Evolutionary conservation across 2,329 filamentous ascomycete species (phyloP), one percentile per base, ranked within the genome.

Genomic region (Sporothrix luriei): DNA sequence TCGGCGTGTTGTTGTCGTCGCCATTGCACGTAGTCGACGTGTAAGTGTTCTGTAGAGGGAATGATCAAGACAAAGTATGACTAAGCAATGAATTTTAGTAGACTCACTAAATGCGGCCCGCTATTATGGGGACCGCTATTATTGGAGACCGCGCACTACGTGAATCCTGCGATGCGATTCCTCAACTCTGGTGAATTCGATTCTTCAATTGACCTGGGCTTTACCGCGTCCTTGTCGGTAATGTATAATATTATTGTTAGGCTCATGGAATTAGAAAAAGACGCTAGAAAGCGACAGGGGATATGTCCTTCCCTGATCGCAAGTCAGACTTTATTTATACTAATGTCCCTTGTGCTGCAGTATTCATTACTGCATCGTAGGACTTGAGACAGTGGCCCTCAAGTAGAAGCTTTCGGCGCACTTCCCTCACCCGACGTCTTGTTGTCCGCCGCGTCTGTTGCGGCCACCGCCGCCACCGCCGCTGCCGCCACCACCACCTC

Each of bases 361-460:
- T 11, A 43, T 43, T 2, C 4, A 14, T 3, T 16, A 43, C 14
- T 33, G 7, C 7, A 43, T 49, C 1, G 19, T 43, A 13, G 26
- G 7, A 6, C 16, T 40, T 26, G 5, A 26, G 55, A 10, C 24
- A 13, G 40, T 14, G 2, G 14, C 7, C 19, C 29, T 65, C 16
- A 65, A n/a, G 16, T 10, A 24, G 64, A 43, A 14, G 49, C 64
- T 51, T 66, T 66, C n/a, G 49, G 4, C 2, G 40, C 64, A n/a
- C 49, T 24, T 19, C 33, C 49, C 13, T 66, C 49, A 54, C 33
- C 48, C n/a, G 64, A 54, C 6, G n/a, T 13, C 21, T 49, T 49
- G 10, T 26, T 49, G n/a, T 21, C 43, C 62, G 29, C 43, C 62
- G 4, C 62, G 62, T 51, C 48, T 54, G 64, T 66, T 66, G 64